Conservation (phyloP, 306 rosid genomes). For the Cicer judaicum region DNA sequence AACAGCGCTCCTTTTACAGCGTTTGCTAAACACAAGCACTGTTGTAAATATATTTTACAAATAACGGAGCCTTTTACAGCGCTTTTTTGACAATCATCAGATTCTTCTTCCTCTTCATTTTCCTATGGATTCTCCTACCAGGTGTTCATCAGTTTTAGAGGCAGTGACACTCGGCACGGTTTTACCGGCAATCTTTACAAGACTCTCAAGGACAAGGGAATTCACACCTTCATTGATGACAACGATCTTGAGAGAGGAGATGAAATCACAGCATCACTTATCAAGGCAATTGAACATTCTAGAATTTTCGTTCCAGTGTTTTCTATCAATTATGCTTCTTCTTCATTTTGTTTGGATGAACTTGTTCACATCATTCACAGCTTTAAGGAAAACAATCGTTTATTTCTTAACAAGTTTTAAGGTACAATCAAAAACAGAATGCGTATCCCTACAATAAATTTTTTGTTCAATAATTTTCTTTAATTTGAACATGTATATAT, state of each 20-base stretch:
- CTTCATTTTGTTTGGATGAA: neutral
- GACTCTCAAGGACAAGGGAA: neutral
- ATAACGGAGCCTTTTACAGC: too few species aligned
- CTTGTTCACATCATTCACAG: neutral
- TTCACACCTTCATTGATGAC: neutral
- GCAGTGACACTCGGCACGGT: neutral
- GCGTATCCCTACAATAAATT: too few species aligned
- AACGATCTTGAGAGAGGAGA: neutral
- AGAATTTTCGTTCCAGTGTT: neutral
- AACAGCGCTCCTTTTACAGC: too few species aligned
- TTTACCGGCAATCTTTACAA: neutral
- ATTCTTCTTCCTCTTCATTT: neutral
- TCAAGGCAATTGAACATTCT: neutral
- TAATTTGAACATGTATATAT: too few species aligned
- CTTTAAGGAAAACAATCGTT: neutral
- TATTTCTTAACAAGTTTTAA: neutral
- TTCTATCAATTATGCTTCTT: neutral
- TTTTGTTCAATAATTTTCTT: too few species aligned
- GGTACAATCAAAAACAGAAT: too few species aligned
- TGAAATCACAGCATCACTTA: neutral
- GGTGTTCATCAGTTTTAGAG: neutral
- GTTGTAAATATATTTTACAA: too few species aligned
- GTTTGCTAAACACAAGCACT: too few species aligned
- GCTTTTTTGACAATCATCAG: too few species aligned
- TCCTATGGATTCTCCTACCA: neutral